A percentile compares a stretch with the other conserved stretches of the same genome.
Evolutionary conservation across 148 eudicot species (phyloP).

Genomic region (Chenopodium quinoa): DNA sequence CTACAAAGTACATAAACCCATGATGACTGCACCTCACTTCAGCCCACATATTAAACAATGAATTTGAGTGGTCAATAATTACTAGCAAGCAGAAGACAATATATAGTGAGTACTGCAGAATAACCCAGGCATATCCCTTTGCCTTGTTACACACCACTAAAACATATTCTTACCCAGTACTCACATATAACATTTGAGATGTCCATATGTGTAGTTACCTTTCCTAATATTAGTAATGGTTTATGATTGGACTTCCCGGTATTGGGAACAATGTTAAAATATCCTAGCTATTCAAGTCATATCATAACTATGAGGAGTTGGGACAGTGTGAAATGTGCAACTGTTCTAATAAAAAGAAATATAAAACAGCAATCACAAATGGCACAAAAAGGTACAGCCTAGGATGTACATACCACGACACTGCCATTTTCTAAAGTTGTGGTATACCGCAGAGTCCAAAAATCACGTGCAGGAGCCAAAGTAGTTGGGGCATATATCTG

Average conservation of each 20-base stretch:
- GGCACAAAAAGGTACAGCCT: not conserved
- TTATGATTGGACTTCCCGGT: not conserved
- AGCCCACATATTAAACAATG: not conserved
- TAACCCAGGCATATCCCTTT: not conserved
- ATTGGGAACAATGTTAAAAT: not conserved
- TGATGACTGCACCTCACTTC: not conserved
- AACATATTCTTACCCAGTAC: not conserved
- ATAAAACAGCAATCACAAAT: not conserved
- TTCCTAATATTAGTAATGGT: not conserved
- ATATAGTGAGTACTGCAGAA: not conserved
- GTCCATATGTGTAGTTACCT: not conserved
- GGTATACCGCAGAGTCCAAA: conserved; percentile 96
- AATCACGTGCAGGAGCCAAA: conserved; percentile 90
- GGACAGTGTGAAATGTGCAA: not conserved
- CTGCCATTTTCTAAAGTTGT: conserved; percentile 87
- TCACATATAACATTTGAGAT: not conserved
- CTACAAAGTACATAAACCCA: not conserved
- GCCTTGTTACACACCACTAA: not conserved
- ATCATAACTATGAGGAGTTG: no score
- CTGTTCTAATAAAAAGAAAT: not conserved
- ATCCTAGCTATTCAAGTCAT: no score
- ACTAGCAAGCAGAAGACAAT: not conserved
- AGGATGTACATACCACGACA: conserved; percentile 62
- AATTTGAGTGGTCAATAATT: not conserved
- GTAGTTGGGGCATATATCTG: conserved; percentile 97